Evolutionary conservation across 495 filamentous ascomycete genomes (phyloP).

Genomic region (Hypoxylon fragiforme): DNA sequence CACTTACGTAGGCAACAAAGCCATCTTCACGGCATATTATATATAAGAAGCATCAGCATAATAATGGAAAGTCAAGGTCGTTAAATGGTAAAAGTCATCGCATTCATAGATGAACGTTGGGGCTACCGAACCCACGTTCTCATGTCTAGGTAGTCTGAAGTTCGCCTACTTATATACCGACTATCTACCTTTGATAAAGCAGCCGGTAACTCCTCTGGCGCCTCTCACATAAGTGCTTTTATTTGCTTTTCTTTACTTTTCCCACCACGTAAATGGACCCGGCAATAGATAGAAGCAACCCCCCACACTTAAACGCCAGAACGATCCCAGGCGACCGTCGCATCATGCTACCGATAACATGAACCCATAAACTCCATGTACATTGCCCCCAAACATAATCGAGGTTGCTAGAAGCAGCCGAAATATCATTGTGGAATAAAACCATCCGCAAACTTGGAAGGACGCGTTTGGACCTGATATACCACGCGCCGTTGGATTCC

Average conservation of each 20-base stretch:
- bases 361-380: neutral
- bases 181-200: neutral
- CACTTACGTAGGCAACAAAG: no score
- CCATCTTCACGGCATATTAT: no score
- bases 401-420: neutral
- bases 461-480: neutral
- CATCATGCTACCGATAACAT: neutral
- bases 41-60: no score
- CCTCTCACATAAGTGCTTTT: neutral
- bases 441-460: neutral
- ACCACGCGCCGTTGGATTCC: neutral
- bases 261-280: no score
- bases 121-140: neutral
- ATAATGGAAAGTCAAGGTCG: no score
- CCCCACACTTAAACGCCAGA: constrained; percentile 2
- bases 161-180: neutral
- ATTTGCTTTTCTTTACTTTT: neutral
- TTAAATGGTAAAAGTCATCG: no score
- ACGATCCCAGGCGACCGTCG: neutral
- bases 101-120: neutral
- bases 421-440: neutral
- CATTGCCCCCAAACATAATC: neutral
- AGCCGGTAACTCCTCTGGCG: neutral
- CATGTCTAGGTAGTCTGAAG: neutral
- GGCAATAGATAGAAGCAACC: no score